Percentiles rank a stretch among this genome's conserved stretches.
Conservation (phyloP, 169 alveolate genomes). For the Eimeria brunetti region DNA sequence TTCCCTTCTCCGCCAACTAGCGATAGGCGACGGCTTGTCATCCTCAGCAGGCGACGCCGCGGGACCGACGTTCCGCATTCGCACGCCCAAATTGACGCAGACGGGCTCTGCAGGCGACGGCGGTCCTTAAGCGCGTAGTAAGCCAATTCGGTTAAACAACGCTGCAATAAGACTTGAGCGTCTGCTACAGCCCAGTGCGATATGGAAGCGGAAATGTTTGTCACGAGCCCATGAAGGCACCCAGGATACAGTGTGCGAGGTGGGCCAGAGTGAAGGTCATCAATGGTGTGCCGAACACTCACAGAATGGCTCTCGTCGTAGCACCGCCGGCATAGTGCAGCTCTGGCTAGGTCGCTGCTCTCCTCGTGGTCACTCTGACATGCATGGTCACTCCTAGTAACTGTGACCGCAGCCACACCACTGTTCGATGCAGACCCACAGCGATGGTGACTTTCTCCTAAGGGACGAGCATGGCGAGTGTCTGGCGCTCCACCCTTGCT, state of each 20-base stretch:
- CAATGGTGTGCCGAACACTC: not conserved
- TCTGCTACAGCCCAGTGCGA: slow-evolving; percentile 71
- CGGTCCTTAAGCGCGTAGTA: slow-evolving; percentile 28
- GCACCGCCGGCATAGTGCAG: slow-evolving; percentile 34
- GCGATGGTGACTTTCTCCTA: slow-evolving; percentile 1
- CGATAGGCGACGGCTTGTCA: slow-evolving; percentile 27
- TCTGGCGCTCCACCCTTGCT: slow-evolving; percentile 14
- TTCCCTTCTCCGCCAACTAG: slow-evolving; percentile 10
- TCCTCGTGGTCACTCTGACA: slow-evolving; percentile 3
- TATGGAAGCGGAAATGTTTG: slow-evolving; percentile 49
- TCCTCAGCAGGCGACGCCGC: not conserved
- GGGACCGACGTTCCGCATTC: slow-evolving; percentile 27
- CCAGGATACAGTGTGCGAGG: not conserved
- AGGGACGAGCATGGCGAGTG: not conserved
- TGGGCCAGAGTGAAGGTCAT: not conserved
- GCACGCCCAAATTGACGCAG: slow-evolving; percentile 59
- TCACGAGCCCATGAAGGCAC: slow-evolving; percentile 48
- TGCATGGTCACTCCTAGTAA: not conserved
- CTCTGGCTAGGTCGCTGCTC: not conserved
- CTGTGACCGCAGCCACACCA: not conserved
- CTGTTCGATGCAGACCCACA: not conserved
- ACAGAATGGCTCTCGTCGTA: slow-evolving; percentile 6
- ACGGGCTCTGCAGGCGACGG: slow-evolving; percentile 58
- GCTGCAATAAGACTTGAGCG: slow-evolving; percentile 23
- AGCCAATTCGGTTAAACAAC: slow-evolving; percentile 49